These are phyloP conservation scores for Penicillium lagena DNA, from an alignment of 495 filamentous ascomycete genomes.

Conservation along the genomic window DNA sequence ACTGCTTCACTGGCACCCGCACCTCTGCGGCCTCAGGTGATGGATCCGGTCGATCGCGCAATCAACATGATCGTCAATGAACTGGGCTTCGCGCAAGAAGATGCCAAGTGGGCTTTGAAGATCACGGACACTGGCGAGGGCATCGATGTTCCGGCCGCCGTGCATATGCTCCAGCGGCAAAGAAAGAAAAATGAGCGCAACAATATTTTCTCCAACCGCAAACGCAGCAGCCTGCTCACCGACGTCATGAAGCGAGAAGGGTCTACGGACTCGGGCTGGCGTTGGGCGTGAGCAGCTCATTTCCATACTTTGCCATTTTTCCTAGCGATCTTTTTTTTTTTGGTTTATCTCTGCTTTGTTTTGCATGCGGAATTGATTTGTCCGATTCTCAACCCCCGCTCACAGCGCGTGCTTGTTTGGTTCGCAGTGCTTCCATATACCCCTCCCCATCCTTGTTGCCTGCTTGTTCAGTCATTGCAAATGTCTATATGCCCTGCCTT, in stretches of 20 bases:
- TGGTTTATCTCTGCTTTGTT: not conserved
- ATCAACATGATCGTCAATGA: slow-evolving; percentile 40
- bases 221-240: slow-evolving; percentile 14
- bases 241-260: slow-evolving; percentile 26
- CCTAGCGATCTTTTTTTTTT: not conserved
- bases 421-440: not conserved
- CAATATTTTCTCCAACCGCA: slow-evolving; percentile 5
- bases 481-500: not conserved
- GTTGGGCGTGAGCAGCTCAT: slow-evolving; percentile 23
- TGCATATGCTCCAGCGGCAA: slow-evolving; percentile 37
- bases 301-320: not conserved
- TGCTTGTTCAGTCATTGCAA: not conserved
- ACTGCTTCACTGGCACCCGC: slow-evolving; percentile 7
- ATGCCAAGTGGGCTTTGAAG: slow-evolving; percentile 47
- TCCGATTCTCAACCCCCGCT: not conserved
- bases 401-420: not conserved
- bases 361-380: not conserved
- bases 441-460: not conserved
- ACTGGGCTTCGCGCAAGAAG: slow-evolving; percentile 40
- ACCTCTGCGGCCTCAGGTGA: slow-evolving; percentile 33
- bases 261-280: slow-evolving; percentile 29
- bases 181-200: slow-evolving; percentile 23
- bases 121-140: slow-evolving; percentile 47
- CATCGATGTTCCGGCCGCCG: slow-evolving; percentile 39
- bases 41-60: slow-evolving; percentile 46